Conservation (phyloP, 2,329 filamentous ascomycete genomes). For the Bertia moriformis region DNA sequence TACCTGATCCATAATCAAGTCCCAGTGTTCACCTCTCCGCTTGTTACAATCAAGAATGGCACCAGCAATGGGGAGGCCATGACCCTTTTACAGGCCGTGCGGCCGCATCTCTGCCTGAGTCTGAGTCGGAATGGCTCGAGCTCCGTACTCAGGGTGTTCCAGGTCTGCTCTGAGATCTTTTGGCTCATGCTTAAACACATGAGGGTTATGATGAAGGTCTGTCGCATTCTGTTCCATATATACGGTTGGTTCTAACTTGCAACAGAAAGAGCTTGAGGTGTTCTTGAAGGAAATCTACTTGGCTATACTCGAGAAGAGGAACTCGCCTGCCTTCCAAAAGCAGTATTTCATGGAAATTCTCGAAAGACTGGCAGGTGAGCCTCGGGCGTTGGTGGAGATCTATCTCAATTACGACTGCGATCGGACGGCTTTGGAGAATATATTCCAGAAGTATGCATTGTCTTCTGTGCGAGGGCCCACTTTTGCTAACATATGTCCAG, state of each 20-base stretch:
- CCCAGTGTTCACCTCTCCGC: slow-evolving; percentile 52
- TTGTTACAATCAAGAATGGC: slow-evolving; percentile 51
- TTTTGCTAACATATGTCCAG: slow-evolving; percentile 74
- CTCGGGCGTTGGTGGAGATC: slow-evolving; percentile 77
- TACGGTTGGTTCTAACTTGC: slow-evolving; percentile 2
- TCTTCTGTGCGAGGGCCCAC: not conserved
- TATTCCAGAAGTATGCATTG: not conserved
- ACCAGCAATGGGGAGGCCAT: slow-evolving; percentile 47
- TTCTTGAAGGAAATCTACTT: slow-evolving; percentile 97
- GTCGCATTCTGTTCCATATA: slow-evolving; percentile 11
- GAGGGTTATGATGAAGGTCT: slow-evolving; percentile 55
- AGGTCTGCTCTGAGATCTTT: slow-evolving; percentile 62
- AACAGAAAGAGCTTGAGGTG: slow-evolving; percentile 85
- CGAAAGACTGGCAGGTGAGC: slow-evolving; percentile 70
- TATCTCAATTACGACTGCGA: slow-evolving; percentile 99
- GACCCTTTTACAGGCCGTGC: slow-evolving; percentile 56
- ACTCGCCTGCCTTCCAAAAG: slow-evolving; percentile 79
- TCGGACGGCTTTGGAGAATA: slow-evolving; percentile 42
- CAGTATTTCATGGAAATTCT: slow-evolving; percentile 79
- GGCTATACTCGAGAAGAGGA: slow-evolving; percentile 74
- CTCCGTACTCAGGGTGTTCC: slow-evolving; percentile 55
- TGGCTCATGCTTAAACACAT: slow-evolving; percentile 62
- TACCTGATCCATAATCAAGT: slow-evolving; percentile 60
- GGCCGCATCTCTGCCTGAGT: slow-evolving; percentile 62
- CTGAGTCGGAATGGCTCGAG: slow-evolving; percentile 60